phyloP scores from a whole-genome alignment of 23 red algal genomes.

The Gracilariopsis chorda region DNA sequence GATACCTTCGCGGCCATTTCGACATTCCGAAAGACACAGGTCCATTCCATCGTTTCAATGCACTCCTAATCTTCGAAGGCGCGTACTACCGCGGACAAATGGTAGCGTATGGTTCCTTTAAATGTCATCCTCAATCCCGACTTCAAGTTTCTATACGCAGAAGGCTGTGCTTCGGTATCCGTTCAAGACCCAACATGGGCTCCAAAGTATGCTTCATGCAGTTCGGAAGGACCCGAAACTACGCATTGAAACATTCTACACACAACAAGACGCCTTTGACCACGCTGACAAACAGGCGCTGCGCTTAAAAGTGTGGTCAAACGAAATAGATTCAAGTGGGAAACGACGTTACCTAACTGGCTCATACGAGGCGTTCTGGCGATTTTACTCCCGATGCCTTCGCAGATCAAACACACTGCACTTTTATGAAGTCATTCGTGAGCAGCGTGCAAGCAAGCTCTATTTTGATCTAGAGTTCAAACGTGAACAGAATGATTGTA shows the following conservation, averaged over 20 bases:
- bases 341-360: slow-evolving; percentile 21
- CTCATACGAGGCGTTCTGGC: slow-evolving; percentile 29
- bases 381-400: slow-evolving; percentile 18
- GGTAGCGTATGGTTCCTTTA: too few species aligned
- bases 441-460: slow-evolving; percentile 54
- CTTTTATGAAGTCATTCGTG: slow-evolving; percentile 85
- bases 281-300: not conserved
- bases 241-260: not conserved
- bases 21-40: too few species aligned
- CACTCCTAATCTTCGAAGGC: too few species aligned
- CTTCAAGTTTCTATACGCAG: not conserved
- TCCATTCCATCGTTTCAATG: too few species aligned
- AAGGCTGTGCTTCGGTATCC: not conserved
- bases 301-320: slow-evolving; percentile 15
- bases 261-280: slow-evolving; percentile 37
- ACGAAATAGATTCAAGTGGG: slow-evolving; percentile 35
- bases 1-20: too few species aligned
- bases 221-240: not conserved
- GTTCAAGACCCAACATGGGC: not conserved
- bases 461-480: slow-evolving; percentile 91
- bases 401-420: slow-evolving; percentile 19
- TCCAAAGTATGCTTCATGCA: not conserved
- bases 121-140: not conserved
- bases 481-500: not conserved
- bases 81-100: too few species aligned